phyloP scores from a whole-genome alignment of 1,284 basidiomycete genomes.

The Neonothopanus nambi region DNA sequence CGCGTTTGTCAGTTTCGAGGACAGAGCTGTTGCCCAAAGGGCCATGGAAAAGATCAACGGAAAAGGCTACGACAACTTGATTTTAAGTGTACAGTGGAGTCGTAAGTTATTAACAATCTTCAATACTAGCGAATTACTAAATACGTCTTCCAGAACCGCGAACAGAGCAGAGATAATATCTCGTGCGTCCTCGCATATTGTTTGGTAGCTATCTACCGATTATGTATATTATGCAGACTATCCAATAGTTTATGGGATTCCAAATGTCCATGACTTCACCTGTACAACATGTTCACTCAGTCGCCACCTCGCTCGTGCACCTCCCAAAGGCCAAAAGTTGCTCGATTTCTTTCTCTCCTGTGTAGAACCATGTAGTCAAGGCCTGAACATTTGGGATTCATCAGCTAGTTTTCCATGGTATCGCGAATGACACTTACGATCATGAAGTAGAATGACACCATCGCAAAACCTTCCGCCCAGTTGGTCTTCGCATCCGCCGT shows the following conservation, averaged over 20 bases:
- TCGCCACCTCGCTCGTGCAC: conserved; percentile 1
- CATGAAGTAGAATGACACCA: conserved; percentile 62
- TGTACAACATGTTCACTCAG: too few species aligned
- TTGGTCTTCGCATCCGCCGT: conserved; percentile 71
- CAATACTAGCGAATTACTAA: neutral
- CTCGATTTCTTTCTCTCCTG: conserved; percentile 34
- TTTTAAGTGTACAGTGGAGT: conserved; percentile 88
- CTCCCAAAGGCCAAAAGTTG: conserved; percentile 9
- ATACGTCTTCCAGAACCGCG: conserved; percentile 6
- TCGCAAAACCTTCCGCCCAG: conserved; percentile 62
- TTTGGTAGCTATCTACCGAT: neutral
- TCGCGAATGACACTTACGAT: conserved; percentile 37
- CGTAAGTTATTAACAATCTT: conserved; percentile 47
- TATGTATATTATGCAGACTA: neutral
- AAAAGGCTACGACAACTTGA: conserved; percentile 87
- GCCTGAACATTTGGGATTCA: conserved; percentile 31
- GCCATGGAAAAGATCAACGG: conserved; percentile 96
- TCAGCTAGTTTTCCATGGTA: neutral
- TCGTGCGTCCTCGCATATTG: neutral
- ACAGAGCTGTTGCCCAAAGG: conserved; percentile 74
- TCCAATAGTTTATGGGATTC: neutral
- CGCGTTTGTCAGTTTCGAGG: conserved; percentile 95
- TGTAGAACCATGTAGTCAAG: conserved; percentile 58
- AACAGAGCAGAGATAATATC: conserved; percentile 9
- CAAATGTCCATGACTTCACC: neutral